Evolutionary conservation across 2,329 filamentous ascomycete species (phyloP), one percentile per base, ranked within the genome.

Genomic region (Epichloe coenophiala): DNA sequence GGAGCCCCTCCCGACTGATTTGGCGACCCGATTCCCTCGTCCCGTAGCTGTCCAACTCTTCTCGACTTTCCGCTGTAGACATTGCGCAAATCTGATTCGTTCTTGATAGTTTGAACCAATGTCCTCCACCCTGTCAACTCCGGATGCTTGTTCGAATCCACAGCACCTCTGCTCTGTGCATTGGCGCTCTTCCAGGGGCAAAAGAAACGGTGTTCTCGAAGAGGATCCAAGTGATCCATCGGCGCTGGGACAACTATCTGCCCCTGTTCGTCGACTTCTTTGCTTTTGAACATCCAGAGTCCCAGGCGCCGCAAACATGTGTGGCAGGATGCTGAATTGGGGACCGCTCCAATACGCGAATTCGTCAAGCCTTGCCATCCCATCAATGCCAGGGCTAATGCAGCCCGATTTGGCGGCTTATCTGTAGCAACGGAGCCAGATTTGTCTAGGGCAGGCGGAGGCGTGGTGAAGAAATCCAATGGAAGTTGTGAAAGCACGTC

Each of bases 281-380:
- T 89, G 64, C 82, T 83, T 60, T 82, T 85, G 65, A 95, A 97
- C 72, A 98, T 84, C 93, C 93, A 98, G 2, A 98, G 74, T 0
- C 93, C 93, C 0, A 97, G 73, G 1, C 90, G 81, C 53, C 93
- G 82, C 61, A 95, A 86, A 63, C 93, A 98, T 19, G 88, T 86
- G 52, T 84, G 77, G 65, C 93, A 98, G 4, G 81, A 82, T 5
- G 86, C 83, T 15, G 91, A 78, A 53, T 88, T 85, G 40, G 83
- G 80, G 21, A 84, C 78, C 1, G 80, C 67, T 62, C 82, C 65
- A 59, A 81, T 68, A 62, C 74, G 68, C 12, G 68, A 56, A 57
- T 78, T 75, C 6, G 68, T 70, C 3, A 81, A 70, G n/a, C 80
- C 81, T 59, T 88, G 80, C 86, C 87, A 91, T 36, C 87, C 87